phyloP scores from a whole-genome alignment of 2,329 filamentous ascomycete species.

The Teratosphaeria nubilosa region DNA sequence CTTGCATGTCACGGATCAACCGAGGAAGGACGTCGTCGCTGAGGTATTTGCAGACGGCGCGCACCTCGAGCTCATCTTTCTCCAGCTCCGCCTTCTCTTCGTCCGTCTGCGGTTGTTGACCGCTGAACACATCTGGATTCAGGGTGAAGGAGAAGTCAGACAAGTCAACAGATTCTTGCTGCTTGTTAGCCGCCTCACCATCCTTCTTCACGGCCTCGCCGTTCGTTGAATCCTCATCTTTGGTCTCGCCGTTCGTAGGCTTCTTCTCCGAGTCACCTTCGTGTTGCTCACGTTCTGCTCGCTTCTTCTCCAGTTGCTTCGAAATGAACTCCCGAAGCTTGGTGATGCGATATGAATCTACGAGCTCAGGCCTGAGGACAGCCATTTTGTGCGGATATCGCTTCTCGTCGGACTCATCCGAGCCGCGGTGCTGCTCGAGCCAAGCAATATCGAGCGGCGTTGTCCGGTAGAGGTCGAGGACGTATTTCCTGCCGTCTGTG shows the following conservation, averaged over 20 bases:
- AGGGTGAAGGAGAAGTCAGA: conserved; percentile 78
- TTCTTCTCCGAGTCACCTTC: conserved; percentile 23
- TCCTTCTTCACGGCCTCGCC: conserved; percentile 23
- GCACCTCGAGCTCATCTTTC: conserved; percentile 80
- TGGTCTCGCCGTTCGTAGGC: conserved; percentile 10
- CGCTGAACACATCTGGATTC: conserved; percentile 93
- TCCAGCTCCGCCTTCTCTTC: conserved; percentile 77
- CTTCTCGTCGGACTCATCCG: conserved; percentile 39
- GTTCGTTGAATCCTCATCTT: conserved; percentile 7
- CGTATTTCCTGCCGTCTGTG: conserved; percentile 92
- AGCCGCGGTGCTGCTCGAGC: conserved; percentile 65
- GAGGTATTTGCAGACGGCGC: conserved; percentile 70
- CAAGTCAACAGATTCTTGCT: conserved; percentile 67
- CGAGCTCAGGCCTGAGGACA: conserved; percentile 77
- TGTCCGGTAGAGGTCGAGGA: conserved; percentile 91
- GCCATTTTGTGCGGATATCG: conserved; percentile 94
- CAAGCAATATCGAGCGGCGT: conserved; percentile 85
- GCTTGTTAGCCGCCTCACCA: conserved; percentile 15
- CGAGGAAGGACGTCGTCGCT: conserved; percentile 70
- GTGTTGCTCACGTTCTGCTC: conserved; percentile 26
- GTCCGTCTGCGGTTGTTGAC: conserved; percentile 78
- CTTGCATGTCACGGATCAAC: conserved; percentile 74
- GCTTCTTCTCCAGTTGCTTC: conserved; percentile 59
- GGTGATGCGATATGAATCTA: conserved; percentile 72
- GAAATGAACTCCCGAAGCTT: conserved; percentile 88